phyloP scores from a whole-genome alignment of 257 asterid genomes.

The Petrea volubilis region DNA sequence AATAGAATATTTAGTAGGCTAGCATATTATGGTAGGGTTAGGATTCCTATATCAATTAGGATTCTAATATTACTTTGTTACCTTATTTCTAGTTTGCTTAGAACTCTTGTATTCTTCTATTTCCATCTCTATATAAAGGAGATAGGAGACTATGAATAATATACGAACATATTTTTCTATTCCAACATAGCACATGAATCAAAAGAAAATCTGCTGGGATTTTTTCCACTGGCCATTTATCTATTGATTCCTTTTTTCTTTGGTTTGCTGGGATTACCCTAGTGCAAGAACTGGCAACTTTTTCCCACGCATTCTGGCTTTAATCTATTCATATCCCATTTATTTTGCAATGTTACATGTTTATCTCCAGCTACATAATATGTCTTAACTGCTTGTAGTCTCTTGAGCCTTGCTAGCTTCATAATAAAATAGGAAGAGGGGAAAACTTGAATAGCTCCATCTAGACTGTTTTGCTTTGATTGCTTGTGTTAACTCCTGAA shows the following conservation, averaged over 20 bases:
- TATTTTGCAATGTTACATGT: not conserved
- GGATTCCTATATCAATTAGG: too few species aligned
- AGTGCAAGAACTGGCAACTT: not conserved
- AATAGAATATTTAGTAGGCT: too few species aligned
- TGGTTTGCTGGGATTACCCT: not conserved
- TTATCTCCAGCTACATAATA: conserved; percentile 4
- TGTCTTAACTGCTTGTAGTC: conserved; percentile 4
- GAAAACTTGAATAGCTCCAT: not conserved
- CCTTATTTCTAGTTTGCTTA: too few species aligned
- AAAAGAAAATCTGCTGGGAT: not conserved
- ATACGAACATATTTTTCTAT: too few species aligned
- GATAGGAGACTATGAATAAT: too few species aligned
- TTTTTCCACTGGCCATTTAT: not conserved
- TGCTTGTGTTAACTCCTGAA: not conserved
- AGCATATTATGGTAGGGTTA: too few species aligned
- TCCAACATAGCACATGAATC: not conserved
- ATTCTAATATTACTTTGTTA: too few species aligned
- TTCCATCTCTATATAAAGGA: too few species aligned
- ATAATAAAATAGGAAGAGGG: not conserved
- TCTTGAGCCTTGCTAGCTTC: conserved; percentile 6
- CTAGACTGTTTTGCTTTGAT: not conserved
- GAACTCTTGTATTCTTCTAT: too few species aligned
- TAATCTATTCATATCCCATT: not conserved
- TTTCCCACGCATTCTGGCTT: conserved; percentile 1
- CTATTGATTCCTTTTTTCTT: not conserved